Evolutionary conservation across 106 monocot species (phyloP), one percentile per base, ranked within the genome.

Genomic region (Narthecium ossifragum): DNA sequence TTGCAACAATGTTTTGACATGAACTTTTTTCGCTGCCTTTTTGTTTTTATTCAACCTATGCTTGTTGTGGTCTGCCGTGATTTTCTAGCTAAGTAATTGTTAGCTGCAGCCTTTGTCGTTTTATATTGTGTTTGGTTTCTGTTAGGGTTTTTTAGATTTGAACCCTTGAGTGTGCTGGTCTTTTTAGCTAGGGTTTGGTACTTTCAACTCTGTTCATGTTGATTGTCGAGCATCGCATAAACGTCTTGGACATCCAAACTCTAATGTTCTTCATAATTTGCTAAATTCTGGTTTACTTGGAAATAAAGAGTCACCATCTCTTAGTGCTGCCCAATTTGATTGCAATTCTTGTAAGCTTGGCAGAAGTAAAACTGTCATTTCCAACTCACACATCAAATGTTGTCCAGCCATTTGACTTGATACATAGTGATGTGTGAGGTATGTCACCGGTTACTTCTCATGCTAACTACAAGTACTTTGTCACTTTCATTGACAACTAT

Each of bases 341-440:
- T 65, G 53, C 15, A 28, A 13, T 53, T 17, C 53, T 38, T 65
- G 53, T 11, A 52, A 18, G 25, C 37, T 65, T n/a, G 53, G 64
- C 8, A 65, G 53, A 53, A 41, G 51, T 53, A 53, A 65, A 40
- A 65, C 53, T 18, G 33, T 53, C 53, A 23, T 65, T 65, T 27
- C 38, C 64, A 14, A 25, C 30, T 31, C 46, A 31, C 17, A 34
- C 29, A 56, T 2, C 55, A 11, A n/a, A 15, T 17, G n/a, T 33
- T 2, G 20, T 21, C 29, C 29, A 56, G 32, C 30, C 31, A 0
- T 28, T 54, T 54, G 1, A 54, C 31, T 10, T 54, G 6, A 54
- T 54, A 26, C 53, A 54, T 54, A 54, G 5, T 54, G 53, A 54
- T 54, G 53, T 54, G 53, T 54, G 30, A 30, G 53, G 53, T 4